phyloP scores from a whole-genome alignment of 169 alveolate genomes.

The Amoebophrya sp. region DNA sequence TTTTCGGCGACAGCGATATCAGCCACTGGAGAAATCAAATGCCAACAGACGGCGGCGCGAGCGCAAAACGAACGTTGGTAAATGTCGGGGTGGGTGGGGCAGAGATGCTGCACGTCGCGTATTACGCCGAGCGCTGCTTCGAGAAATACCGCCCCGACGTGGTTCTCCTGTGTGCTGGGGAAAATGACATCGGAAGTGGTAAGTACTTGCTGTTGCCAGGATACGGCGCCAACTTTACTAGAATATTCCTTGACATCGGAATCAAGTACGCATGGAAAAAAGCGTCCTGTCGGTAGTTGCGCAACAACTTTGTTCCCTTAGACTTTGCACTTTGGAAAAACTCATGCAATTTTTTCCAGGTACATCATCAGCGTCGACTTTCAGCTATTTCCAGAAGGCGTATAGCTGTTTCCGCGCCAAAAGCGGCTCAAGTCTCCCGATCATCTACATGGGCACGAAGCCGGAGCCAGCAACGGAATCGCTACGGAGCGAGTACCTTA shows the following conservation, averaged over 20 bases:
- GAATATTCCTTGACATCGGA: too few relatives aligned
- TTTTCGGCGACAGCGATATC: not conserved
- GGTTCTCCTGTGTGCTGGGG: not conserved
- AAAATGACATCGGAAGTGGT: not conserved
- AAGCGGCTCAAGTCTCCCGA: not conserved
- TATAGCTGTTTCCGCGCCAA: too few relatives aligned
- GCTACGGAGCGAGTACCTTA: not conserved
- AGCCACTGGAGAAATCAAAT: not conserved
- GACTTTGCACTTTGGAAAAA: too few relatives aligned
- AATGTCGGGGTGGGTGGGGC: conserved; percentile 9
- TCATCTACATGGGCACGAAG: not conserved
- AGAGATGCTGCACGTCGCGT: conserved; percentile 11
- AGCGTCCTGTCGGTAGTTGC: too few relatives aligned
- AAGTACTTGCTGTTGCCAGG: too few relatives aligned
- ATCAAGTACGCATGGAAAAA: too few relatives aligned
- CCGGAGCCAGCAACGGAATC: not conserved
- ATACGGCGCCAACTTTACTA: too few relatives aligned
- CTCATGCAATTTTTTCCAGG: too few relatives aligned
- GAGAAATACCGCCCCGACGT: not conserved
- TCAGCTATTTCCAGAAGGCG: too few relatives aligned
- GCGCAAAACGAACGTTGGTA: not conserved
- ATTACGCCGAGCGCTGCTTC: not conserved
- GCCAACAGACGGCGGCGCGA: not conserved
- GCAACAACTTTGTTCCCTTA: too few relatives aligned
- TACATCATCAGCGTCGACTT: too few relatives aligned